Conservation (phyloP, 257 asterid species). For the Oldenlandia corymbosa region DNA sequence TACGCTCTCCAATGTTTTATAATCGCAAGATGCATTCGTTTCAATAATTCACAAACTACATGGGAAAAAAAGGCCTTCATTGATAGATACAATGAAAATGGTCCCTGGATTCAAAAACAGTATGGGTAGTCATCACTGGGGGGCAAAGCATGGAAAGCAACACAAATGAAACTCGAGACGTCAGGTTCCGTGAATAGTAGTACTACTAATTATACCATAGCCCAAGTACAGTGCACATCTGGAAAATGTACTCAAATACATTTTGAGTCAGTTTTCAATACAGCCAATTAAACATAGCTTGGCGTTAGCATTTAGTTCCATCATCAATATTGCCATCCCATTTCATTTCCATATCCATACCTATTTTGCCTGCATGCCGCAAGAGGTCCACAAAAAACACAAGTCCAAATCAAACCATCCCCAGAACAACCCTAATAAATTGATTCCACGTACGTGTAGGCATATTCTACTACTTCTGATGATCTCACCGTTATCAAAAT, state of each 20-base stretch:
- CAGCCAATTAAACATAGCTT: too few relatives aligned
- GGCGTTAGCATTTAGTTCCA: too few relatives aligned
- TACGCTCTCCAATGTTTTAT: too few relatives aligned
- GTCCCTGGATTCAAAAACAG: background rate
- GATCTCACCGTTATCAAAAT: background rate
- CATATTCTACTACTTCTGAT: background rate
- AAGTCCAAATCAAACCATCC: constrained; percentile 2
- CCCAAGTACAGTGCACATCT: constrained; percentile 26
- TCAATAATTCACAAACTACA: too few relatives aligned
- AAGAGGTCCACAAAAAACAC: background rate
- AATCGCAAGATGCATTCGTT: too few relatives aligned
- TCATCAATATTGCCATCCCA: background rate
- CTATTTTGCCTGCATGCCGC: too few relatives aligned
- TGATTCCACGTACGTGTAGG: too few relatives aligned
- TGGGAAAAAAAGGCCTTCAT: too few relatives aligned
- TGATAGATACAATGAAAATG: too few relatives aligned
- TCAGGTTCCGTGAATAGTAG: constrained; percentile 14
- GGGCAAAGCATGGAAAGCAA: constrained; percentile 22
- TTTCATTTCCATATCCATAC: background rate
- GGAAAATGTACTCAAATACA: background rate
- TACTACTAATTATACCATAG: too few relatives aligned
- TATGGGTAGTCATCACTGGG: constrained; percentile 9
- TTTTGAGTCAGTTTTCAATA: background rate
- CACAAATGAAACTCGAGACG: background rate
- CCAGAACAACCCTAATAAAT: background rate